Evolutionary conservation across 441 rosid genomes (phyloP), one percentile per base, ranked within the genome.

Genomic region (Gossypium davidsonii): DNA sequence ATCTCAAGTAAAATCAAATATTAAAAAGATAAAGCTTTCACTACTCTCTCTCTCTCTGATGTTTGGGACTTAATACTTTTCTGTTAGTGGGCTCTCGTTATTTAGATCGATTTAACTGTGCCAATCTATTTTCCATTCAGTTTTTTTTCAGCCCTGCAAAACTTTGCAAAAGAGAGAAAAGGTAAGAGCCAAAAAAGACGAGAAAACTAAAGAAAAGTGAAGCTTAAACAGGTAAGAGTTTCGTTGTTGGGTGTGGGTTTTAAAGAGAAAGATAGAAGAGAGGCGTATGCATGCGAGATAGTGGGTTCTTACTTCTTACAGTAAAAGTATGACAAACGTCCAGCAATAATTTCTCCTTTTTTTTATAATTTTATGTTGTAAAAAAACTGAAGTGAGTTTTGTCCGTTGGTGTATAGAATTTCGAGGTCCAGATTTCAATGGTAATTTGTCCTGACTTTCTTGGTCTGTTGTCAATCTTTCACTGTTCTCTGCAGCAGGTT

Each of bases 231-330:
- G 72, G 58, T 18, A 52, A 34, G 74, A 70, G 70, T 14, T 52
- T 48, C 15, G 79, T 18, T 21, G 4, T 18, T 1, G 53, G 67
- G 78, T 39, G 62, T n/a, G 75, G 52, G 1, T 74, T 84, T 78
- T 72, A 75, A 72, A 73, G 64, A 11, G 55, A 75, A 46, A 39
- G 44, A 56, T 21, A 59, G 28, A 73, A 59, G 46, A 73, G 75
- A 18, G 39, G 31, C 70, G 14, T 46, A 23, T 7, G 73, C 76
- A 51, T 65, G 76, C 71, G 31, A 49, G 66, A 64, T 23, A 63
- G 59, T 55, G 58, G 68, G 11, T 6, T 1, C 10, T 9, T 44
- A 44, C 39, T 6, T 62, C 23, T 34, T 15, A 7, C 37, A 44
- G 37, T 18, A n/a, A 51, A 31, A 21, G 57, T 39, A 25, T 21